Evolutionary conservation across 139 green algal genomes (phyloP).

Genomic region (Picochlorum sp.): DNA sequence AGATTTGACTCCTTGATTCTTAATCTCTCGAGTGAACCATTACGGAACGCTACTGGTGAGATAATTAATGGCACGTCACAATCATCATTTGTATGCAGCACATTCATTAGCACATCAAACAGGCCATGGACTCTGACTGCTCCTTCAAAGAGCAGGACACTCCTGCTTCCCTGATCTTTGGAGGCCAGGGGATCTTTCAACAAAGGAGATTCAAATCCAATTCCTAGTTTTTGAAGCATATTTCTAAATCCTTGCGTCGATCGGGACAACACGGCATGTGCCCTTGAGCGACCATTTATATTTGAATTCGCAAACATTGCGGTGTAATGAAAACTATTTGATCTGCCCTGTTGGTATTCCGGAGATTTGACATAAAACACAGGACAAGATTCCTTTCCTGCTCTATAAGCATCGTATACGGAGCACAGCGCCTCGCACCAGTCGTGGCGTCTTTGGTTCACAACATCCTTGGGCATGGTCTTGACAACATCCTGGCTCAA

Average conservation of each 20-base stretch:
- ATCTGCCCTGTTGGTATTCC: not conserved
- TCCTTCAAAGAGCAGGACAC: conserved; percentile 39
- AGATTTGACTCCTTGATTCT: no score
- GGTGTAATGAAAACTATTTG: conserved; percentile 17
- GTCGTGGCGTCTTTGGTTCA: conserved; percentile 2
- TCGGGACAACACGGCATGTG: conserved; percentile 38
- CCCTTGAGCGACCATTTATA: conserved; percentile 15
- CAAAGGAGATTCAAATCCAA: conserved; percentile 41
- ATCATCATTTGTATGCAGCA: conserved; percentile 9
- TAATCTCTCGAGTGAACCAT: conserved; percentile 16
- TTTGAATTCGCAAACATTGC: conserved; percentile 35
- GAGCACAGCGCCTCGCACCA: conserved; percentile 40
- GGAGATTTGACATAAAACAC: conserved; percentile 34
- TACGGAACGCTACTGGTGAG: conserved; percentile 37
- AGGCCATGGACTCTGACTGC: conserved; percentile 36
- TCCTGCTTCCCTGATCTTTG: not conserved
- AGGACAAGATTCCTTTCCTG: conserved; percentile 9
- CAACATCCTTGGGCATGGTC: conserved; percentile 5
- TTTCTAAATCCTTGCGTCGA: conserved; percentile 25
- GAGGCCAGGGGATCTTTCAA: conserved; percentile 29
- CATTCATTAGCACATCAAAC: conserved; percentile 45
- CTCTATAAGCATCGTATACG: conserved; percentile 29
- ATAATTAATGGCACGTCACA: conserved; percentile 49
- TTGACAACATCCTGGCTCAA: not conserved
- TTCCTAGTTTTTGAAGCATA: conserved; percentile 8